Conservation (phyloP, 257 asterid species). For the Nemophila menziesii region DNA sequence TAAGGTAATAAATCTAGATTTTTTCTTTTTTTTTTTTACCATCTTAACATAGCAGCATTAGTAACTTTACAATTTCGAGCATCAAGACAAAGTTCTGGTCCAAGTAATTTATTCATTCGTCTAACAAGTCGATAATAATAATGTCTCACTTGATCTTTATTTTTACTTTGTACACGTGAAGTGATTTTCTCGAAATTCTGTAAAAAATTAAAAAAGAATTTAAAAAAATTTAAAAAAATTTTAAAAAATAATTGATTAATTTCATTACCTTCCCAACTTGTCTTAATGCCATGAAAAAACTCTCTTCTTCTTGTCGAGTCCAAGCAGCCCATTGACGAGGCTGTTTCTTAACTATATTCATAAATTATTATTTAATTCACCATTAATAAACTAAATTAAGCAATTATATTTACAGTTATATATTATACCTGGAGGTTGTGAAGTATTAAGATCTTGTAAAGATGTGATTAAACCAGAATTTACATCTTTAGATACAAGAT, state of each 20-base stretch:
- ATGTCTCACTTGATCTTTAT: slow-evolving; percentile 97
- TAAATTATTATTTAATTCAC: background rate
- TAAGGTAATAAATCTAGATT: slow-evolving; percentile 4
- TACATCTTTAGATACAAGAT: slow-evolving; percentile 37
- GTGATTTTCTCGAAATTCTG: slow-evolving; percentile 98
- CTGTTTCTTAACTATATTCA: slow-evolving; percentile 48
- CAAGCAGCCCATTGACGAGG: slow-evolving; percentile 99
- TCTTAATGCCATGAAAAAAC: slow-evolving; percentile 83
- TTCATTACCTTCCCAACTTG: slow-evolving; percentile 90
- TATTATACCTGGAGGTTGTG: slow-evolving; percentile 50
- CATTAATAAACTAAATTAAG: slow-evolving; percentile 3
- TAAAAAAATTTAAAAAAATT: slow-evolving; percentile 3
- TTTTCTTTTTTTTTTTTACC: too few relatives aligned
- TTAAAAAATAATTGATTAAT: slow-evolving; percentile 10
- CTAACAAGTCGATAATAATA: slow-evolving; percentile 96
- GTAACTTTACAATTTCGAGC: slow-evolving; percentile 95
- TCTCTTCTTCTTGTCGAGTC: slow-evolving; percentile 98
- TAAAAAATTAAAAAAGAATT: slow-evolving; percentile 12
- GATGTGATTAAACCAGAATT: slow-evolving; percentile 30
- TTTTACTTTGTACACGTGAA: slow-evolving; percentile 88
- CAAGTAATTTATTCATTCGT: slow-evolving; percentile 97
- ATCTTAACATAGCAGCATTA: slow-evolving; percentile 95
- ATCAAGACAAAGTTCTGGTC: slow-evolving; percentile 87
- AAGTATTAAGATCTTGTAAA: slow-evolving; percentile 37
- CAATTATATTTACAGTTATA: slow-evolving; percentile 9